Evolutionary conservation across 2,329 filamentous ascomycete genomes (phyloP), one percentile per base, ranked within the genome.

Genomic region (Ceratocystis cacaofunesta): DNA sequence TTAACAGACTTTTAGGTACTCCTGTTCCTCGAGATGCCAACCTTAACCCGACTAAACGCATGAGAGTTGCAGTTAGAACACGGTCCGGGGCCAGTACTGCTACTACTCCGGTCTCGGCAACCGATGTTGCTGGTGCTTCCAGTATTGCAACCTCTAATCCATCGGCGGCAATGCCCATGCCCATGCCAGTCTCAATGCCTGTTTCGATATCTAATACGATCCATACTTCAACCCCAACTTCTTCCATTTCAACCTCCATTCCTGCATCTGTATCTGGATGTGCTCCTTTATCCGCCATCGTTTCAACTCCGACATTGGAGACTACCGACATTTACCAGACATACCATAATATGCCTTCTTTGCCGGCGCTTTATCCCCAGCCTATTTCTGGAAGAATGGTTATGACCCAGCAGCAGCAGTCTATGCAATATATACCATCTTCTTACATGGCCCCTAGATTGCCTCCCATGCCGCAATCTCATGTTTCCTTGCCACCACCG

Each of bases 321-420:
- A 63, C 61, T 46, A 7, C 50, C 12, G 25, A 46, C 8, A 66
- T 66, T 25, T 66, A 66, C 44, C 32, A 41, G 17, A 46, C 28
- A 2, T 58, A 58, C 28, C 28, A 22, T 8, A n/a, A 10, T 8
- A 36, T 58, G 3, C 55, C 55, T 6, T n/a, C 55, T 30, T 58
- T 58, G 28, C 28, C 55, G 3, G 30, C 55, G 8, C 55, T 58
- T 8, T 58, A 58, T 22, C 25, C 55, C 17, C 28, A 65, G 8
- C 62, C 36, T 8, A 67, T 67, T 65, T 79, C 83, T 68, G 80
- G 83, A 44, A 82, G 83, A 69, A 82, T 79, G 63, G 79, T 80
- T 25, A 81, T 82, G 71, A 75, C 80, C 67, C 78, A 80, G 70
- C 79, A 75, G 72, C 75, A 75, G 64, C 71, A 78, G 17, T 71